Evolutionary conservation across 2,329 filamentous ascomycete species (phyloP), one percentile per base, ranked within the genome.

Genomic region (Rhynchosporium agropyri): DNA sequence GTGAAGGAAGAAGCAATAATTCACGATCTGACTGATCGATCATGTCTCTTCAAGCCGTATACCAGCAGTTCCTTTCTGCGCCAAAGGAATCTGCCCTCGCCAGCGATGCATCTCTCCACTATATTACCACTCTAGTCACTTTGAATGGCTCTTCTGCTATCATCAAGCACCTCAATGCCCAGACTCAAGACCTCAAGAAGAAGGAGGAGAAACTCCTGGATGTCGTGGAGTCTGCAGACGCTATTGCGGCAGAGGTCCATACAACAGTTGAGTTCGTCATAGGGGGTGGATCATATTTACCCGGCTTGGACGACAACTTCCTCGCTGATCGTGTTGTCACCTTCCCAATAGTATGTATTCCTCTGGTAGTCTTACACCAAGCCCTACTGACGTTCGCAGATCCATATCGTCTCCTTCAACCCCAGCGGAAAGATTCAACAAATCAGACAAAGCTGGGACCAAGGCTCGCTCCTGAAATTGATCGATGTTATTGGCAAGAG

Each of bases 401-500:
- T 89, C 71, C 95, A 99, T 79, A 88, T 98, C 68, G 93, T 99
- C 69, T 85, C 86, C 63, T 97, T 97, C 77, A 85, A 96, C 76
- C 75, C 77, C 68, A 77, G 89, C 53, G 85, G 87, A 75, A 92
- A 91, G 79, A 97, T 99, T 74, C 77, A 84, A 64, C 91, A 95
- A 76, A 90, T 98, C 68, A 90, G 94, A 70, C 86, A 94, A 70
- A 91, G 89, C 76, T 99, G 95, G 95, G 95, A 99, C 76, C 95
- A 99, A 77, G 93, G 88, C 65, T 89, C 92, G 60, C 84, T 99
- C 46, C 84, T 99, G 69, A 98, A 95, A 79, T 89, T 96, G 76
- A 84, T 97, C 67, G 93, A 97, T 66, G 88, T 97, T 62, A 98
- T 99, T 76, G 94, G 95, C 72, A 89, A 88, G 74, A 89, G 89